Evolutionary conservation across 2,329 filamentous ascomycete species (phyloP).

Genomic region (Xylariomycetidae sp.): DNA sequence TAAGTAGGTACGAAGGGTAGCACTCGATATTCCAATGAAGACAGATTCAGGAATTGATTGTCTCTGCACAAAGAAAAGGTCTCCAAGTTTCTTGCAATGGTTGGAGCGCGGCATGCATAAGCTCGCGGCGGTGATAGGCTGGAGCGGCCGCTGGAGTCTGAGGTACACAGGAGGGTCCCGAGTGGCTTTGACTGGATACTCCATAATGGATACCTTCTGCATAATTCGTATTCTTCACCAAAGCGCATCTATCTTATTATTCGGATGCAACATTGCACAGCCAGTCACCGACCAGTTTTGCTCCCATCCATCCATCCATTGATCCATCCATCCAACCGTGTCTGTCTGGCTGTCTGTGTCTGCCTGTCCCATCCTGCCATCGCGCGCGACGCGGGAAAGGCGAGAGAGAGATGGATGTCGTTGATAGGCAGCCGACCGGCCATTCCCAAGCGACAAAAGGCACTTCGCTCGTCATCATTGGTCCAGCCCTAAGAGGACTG

Average conservation of each 20-base stretch:
- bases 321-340: constrained; percentile 15
- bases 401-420: too few relatives aligned
- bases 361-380: too few relatives aligned
- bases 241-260: constrained; percentile 12
- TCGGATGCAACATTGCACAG: constrained; percentile 28
- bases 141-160: constrained; percentile 22
- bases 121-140: constrained; percentile 22
- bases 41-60: constrained; percentile 10
- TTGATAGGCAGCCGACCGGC: too few relatives aligned
- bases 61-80: constrained; percentile 10
- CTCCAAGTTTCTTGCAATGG: too few relatives aligned
- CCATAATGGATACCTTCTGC: constrained; percentile 27
- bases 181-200: too few relatives aligned
- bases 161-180: constrained; percentile 18
- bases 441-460: too few relatives aligned
- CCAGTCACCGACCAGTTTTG: constrained; percentile 26
- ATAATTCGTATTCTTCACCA: constrained; percentile 19
- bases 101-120: too few relatives aligned
- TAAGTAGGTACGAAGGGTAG: constrained; percentile 11
- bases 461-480: too few relatives aligned
- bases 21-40: constrained; percentile 7
- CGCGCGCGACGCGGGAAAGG: too few relatives aligned
- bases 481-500: too few relatives aligned
- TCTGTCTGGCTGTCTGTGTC: constrained; percentile 9
- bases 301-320: too few relatives aligned